Base-by-base conservation (phyloP, 2,329 filamentous ascomycete species). In the Keithomyces neogunnii region DNA sequence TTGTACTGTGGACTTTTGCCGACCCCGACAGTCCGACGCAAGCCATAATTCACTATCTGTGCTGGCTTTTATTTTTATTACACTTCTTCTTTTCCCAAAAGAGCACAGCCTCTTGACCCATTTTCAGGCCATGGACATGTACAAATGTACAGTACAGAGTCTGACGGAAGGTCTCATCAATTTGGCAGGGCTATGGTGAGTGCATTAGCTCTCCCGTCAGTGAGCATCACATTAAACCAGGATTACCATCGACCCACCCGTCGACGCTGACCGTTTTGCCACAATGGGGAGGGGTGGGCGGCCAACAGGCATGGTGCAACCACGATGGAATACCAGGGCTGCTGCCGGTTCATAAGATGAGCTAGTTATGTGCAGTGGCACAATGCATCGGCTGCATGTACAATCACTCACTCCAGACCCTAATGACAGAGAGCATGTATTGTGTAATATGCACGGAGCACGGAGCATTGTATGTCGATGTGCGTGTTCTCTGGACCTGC, bases 181-280 rank as follows among this genome's bases (percentile, higher is more conserved):
- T 11, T 30, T 29, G 40, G 40, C 40, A 29, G 40, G 40, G n/a
- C 40, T 26, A 44, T 30, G 8, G 50, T 46, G 19, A 35, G 44
- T 54, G 56, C 56, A 53, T 59, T 58, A 57, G 57, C 56, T 53
- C 52, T 58, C 55, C 56, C 53, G 55, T 51, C 51, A 45, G 26
- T 39, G 40, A 52, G 49, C 49, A 55, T 51, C 45, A 48, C 45
- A 19, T 42, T 32, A 13, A 11, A 51, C 42, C 39, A 36, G 47
- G 47, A 31, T 31, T 29, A 39, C 38, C 26, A 39, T 48, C 47
- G 36, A 31, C 47, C 47, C 47, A 19, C 44, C 35, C 13, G 30
- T 28, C 40, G 45, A 10, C 26, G 45, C 28, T 47, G 45, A 44
- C 6, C 28, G 40, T 44, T 30, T 19, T 40, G 38, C 13, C 19